Evolutionary conservation across 352 stramenopile species (phyloP).

Genomic region (Pythium aristosporum): DNA sequence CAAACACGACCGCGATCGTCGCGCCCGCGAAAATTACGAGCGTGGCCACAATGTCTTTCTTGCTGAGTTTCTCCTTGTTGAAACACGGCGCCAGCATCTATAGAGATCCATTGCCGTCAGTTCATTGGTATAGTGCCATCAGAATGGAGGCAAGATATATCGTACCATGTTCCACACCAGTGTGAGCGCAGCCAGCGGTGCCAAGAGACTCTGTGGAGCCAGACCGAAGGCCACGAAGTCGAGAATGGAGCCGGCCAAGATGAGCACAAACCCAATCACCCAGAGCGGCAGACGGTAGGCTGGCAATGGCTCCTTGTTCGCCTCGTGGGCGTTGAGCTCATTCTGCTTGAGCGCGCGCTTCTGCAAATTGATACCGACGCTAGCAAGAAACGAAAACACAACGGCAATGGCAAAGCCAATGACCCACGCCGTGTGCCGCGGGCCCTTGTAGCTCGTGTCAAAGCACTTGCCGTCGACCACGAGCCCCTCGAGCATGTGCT

Average conservation of each 20-base stretch:
- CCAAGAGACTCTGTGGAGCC: constrained; percentile 85
- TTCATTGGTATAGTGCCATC: not conserved
- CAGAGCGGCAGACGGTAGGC: constrained; percentile 81
- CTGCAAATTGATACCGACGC: constrained; percentile 83
- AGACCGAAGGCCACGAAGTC: constrained; percentile 92
- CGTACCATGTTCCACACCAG: constrained; percentile 91
- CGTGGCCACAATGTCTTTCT: constrained; percentile 77
- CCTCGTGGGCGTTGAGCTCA: constrained; percentile 53
- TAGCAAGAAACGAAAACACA: constrained; percentile 81
- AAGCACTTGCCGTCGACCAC: constrained; percentile 70
- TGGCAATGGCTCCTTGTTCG: constrained; percentile 12
- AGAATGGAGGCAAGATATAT: not conserved
- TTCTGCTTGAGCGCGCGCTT: constrained; percentile 86
- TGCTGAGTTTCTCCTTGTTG: constrained; percentile 85
- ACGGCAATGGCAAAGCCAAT: constrained; percentile 78
- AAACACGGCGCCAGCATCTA: constrained; percentile 83
- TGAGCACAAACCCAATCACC: constrained; percentile 81
- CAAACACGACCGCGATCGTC: constrained; percentile 83
- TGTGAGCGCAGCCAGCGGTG: constrained; percentile 84
- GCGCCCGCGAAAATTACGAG: constrained; percentile 82
- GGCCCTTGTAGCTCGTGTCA: constrained; percentile 55
- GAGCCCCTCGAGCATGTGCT: constrained; percentile 28
- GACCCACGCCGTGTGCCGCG: constrained; percentile 67
- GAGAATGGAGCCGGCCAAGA: constrained; percentile 76
- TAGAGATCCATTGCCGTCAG: not conserved